These are phyloP conservation scores for Podila minutissima DNA, from an alignment of 192 early-diverging fungal species.

Conservation along the genomic window DNA sequence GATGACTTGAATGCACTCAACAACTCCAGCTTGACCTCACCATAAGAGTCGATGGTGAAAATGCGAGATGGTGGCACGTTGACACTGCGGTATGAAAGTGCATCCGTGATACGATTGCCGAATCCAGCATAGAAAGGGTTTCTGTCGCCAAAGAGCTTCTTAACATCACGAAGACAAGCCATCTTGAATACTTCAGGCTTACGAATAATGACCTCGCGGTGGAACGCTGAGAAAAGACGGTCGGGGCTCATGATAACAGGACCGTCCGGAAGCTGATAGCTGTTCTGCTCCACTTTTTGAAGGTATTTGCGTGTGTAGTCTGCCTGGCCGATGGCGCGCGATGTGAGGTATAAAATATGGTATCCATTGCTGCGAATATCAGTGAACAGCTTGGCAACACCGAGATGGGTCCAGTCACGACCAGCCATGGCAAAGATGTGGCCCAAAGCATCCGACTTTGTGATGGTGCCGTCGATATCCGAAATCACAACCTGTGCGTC, in stretches of 20 bases:
- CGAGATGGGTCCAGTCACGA: conserved; percentile 97
- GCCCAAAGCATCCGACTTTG: conserved; percentile 96
- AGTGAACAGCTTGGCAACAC: conserved; percentile 96
- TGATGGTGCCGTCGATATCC: conserved; percentile 99
- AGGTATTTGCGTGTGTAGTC: conserved; percentile 93
- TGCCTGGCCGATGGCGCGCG: conserved; percentile 95
- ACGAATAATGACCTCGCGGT: conserved; percentile 93
- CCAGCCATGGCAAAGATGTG: conserved; percentile 98
- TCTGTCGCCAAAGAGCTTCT: conserved; percentile 82
- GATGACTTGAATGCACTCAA: conserved; percentile 85
- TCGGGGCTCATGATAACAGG: conserved; percentile 97
- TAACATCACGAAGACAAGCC: conserved; percentile 91
- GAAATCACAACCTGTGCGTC: conserved; percentile 93
- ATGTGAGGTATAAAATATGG: conserved; percentile 93
- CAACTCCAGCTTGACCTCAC: conserved; percentile 92
- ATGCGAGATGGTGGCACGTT: conserved; percentile 93
- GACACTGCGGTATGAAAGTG: conserved; percentile 93
- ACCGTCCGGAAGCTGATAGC: conserved; percentile 90
- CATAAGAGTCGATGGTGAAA: conserved; percentile 94
- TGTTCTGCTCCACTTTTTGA: conserved; percentile 87
- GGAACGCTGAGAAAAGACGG: conserved; percentile 90
- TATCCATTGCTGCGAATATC: conserved; percentile 96
- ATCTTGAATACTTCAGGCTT: conserved; percentile 99
- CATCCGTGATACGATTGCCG: conserved; percentile 97
- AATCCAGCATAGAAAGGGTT: conserved; percentile 97